Conservation (phyloP, 768 basidiomycete genomes). For the Phanerochaete carnosa region DNA sequence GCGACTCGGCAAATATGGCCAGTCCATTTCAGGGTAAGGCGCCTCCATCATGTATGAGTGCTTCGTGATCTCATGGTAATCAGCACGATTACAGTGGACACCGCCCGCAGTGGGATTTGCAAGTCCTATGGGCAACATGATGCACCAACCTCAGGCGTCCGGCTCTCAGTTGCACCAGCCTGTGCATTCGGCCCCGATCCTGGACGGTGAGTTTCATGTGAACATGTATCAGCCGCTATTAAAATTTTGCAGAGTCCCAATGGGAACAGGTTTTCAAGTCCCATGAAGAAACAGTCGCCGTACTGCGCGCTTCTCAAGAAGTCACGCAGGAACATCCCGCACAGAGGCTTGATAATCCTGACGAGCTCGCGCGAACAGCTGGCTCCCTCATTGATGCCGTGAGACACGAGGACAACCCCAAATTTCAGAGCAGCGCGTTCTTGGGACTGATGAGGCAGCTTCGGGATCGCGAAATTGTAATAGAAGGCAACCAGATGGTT, state of each 20-base stretch:
- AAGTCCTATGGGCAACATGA: conserved; percentile 33
- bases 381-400: conserved; percentile 76
- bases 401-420: conserved; percentile 71
- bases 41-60: neutral
- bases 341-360: conserved; percentile 37
- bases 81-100: conserved; percentile 4
- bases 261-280: conserved; percentile 70
- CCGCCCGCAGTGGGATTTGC: conserved; percentile 29
- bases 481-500: conserved; percentile 79
- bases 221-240: neutral
- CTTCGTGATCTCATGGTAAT: neutral
- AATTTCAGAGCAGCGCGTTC: conserved; percentile 84
- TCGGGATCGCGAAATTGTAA: conserved; percentile 71
- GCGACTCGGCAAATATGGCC: neutral
- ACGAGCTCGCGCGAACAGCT: conserved; percentile 80
- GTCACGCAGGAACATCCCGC: conserved; percentile 4
- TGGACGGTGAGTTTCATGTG: conserved; percentile 40
- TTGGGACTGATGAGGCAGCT: conserved; percentile 83
- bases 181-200: conserved; percentile 22
- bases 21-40: conserved; percentile 1
- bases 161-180: conserved; percentile 15
- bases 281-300: conserved; percentile 38
- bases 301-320: neutral
- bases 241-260: conserved; percentile 10
- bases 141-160: conserved; percentile 31